These are phyloP conservation scores for Alisma plantagoaquatica DNA, from an alignment of 106 monocot genomes.

Conservation along the genomic window DNA sequence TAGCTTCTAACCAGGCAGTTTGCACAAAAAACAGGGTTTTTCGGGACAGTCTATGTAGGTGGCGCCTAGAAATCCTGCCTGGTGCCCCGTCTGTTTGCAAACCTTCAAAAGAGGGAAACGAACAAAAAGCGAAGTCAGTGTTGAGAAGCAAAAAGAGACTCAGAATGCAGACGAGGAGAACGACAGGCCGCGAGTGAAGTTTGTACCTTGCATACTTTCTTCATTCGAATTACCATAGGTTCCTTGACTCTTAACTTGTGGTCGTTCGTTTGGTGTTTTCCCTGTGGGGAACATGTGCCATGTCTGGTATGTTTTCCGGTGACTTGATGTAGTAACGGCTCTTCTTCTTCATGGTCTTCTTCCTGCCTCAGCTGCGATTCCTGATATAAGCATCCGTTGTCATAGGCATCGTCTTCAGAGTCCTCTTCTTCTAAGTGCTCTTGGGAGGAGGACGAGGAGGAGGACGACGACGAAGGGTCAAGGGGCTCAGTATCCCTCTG, in stretches of 20 bases:
- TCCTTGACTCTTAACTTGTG: not conserved
- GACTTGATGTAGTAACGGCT: constrained; percentile 11
- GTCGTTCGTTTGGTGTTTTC: not conserved
- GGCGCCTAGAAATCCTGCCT: constrained; percentile 77
- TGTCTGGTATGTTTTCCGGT: constrained; percentile 9
- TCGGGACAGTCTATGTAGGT: constrained; percentile 89
- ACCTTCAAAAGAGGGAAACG: constrained; percentile 61
- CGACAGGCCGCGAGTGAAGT: not conserved
- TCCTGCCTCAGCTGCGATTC: too few species aligned
- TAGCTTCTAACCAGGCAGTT: constrained; percentile 51
- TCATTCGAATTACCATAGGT: constrained; percentile 54
- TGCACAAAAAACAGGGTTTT: constrained; percentile 91
- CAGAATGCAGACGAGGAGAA: too few species aligned
- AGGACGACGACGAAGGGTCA: too few species aligned
- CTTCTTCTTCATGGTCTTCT: constrained; percentile 12
- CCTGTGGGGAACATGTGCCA: not conserved
- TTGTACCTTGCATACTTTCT: constrained; percentile 79
- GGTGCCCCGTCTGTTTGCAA: constrained; percentile 69
- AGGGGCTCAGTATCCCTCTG: too few species aligned
- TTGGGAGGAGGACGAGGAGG: constrained; percentile 23
- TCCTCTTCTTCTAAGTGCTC: constrained; percentile 17
- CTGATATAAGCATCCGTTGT: too few species aligned
- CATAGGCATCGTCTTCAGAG: constrained; percentile 14
- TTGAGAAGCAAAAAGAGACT: not conserved
- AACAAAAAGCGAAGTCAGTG: not conserved